Evolutionary conservation across 2,329 filamentous ascomycete species (phyloP), one percentile per base, ranked within the genome.

Genomic region (Fusarium sp.): DNA sequence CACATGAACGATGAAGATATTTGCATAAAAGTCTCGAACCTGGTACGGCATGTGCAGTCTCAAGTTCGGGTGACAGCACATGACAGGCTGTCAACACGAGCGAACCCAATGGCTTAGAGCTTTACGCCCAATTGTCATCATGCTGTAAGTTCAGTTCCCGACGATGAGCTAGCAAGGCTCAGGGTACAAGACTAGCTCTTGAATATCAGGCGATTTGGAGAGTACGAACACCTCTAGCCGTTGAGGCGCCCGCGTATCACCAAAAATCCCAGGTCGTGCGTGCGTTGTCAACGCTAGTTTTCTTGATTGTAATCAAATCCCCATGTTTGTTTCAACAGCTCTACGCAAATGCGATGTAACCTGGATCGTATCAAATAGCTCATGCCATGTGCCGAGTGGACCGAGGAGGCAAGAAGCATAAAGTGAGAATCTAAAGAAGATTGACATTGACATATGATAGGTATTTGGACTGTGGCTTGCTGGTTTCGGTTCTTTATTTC

Each of bases 301-400:
- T 68, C 43, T 51, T 57, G 59, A 43, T 60, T 60, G 38, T 58
- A 22, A 52, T 34, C 65, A 25, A 60, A 34, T 63, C 38, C 43
- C 59, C 59, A 51, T 71, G 58, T 25, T 52, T 58, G 42, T 46
- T 55, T 46, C 32, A 44, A 30, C 38, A 72, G 56, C 69, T 70
- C 53, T 72, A 71, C 53, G 47, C 34, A 42, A 11, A 38, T 69
- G 52, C 59, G 59, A 72, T 71, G 64, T 62, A 72, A 72, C 52
- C 42, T 51, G 52, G 32, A 24, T 24, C 59, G 55, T 46, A 59
- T 62, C 25, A 62, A 61, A 66, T 62, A 61, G 56, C 29, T 45
- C 42, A 47, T 20, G n/a, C n/a, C 25, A 44, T 43, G 51, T 62
- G 54, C 49, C 50, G 50, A 53, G 52, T 38, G 43, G 59, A 46